Conservation (phyloP, 768 basidiomycete genomes). For the Heimioporus sp. region DNA sequence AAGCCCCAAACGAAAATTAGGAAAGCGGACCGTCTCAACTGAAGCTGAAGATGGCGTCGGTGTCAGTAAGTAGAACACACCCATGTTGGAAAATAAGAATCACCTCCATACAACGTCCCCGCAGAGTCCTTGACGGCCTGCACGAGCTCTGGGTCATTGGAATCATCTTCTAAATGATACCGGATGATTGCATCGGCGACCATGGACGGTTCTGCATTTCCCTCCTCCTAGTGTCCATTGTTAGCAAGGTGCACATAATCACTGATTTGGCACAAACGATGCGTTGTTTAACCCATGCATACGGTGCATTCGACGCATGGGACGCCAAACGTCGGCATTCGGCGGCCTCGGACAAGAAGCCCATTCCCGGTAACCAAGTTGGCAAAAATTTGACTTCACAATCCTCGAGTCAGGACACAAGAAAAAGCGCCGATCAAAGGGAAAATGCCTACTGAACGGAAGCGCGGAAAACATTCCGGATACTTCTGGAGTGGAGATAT, state of each 20-base stretch:
- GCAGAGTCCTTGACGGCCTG: slow-evolving; percentile 17
- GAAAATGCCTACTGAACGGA: slow-evolving; percentile 9
- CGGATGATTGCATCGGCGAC: slow-evolving; percentile 11
- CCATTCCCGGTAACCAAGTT: slow-evolving; percentile 27
- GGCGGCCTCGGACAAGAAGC: slow-evolving; percentile 14
- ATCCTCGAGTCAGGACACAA: neutral
- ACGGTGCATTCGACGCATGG: slow-evolving; percentile 10
- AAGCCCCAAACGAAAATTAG: neutral
- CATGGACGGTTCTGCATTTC: slow-evolving; percentile 11
- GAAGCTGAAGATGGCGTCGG: slow-evolving; percentile 19
- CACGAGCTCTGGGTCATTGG: neutral
- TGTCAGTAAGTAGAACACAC: too few species aligned
- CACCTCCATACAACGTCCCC: slow-evolving; percentile 18
- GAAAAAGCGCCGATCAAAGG: neutral
- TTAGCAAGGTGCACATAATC: neutral
- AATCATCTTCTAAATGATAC: neutral
- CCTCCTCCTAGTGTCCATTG: neutral
- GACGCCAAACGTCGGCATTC: slow-evolving; percentile 6
- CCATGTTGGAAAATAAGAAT: neutral
- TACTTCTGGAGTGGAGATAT: neutral
- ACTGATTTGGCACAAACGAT: neutral
- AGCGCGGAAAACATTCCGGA: slow-evolving; percentile 3
- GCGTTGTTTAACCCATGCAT: slow-evolving; percentile 7
- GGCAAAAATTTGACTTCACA: slow-evolving; percentile 16
- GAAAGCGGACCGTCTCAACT: slow-evolving; percentile 28